Evolutionary conservation across 805 yeast species (phyloP).

Genomic region (Yamadazyma takamatsuzukensis): DNA sequence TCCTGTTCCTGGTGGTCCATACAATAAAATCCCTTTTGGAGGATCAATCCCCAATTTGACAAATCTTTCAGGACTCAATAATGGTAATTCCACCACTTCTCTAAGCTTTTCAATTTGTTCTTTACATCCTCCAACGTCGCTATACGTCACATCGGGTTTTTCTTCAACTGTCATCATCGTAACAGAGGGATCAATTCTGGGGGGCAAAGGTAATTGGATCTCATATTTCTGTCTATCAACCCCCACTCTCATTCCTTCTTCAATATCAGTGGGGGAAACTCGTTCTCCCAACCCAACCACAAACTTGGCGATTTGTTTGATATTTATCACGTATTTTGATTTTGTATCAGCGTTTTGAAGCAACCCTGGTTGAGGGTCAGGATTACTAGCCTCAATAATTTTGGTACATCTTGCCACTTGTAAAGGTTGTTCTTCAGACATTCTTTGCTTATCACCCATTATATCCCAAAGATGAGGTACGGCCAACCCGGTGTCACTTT

Average conservation of each 20-base stretch:
- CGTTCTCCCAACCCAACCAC: slow-evolving; percentile 96
- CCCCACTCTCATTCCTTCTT: slow-evolving; percentile 99
- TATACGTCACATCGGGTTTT: slow-evolving; percentile 97
- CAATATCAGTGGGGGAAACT: slow-evolving; percentile 97
- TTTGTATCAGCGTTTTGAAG: slow-evolving; percentile 71
- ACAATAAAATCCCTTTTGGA: slow-evolving; percentile 93
- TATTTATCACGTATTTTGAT: slow-evolving; percentile 89
- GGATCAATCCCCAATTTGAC: slow-evolving; percentile 98
- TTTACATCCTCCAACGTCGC: slow-evolving; percentile 98
- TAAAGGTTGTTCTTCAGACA: slow-evolving; percentile 90
- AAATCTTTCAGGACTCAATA: slow-evolving; percentile 93
- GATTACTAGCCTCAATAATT: slow-evolving; percentile 66
- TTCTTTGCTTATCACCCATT: slow-evolving; percentile 89
- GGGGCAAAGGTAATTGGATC: slow-evolving; percentile 95
- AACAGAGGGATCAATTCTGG: slow-evolving; percentile 95
- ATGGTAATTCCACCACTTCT: slow-evolving; percentile 93
- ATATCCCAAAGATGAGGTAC: slow-evolving; percentile 98
- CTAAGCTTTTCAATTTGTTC: slow-evolving; percentile 95
- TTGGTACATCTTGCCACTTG: slow-evolving; percentile 99
- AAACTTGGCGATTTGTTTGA: slow-evolving; percentile 94
- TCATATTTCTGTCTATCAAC: slow-evolving; percentile 97
- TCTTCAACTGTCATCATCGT: slow-evolving; percentile 99
- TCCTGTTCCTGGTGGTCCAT: slow-evolving; percentile 99
- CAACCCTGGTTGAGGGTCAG: slow-evolving; percentile 29
- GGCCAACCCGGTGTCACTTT: slow-evolving; percentile 96